Conservation (phyloP, 495 filamentous ascomycete genomes). For the Neurospora sp. region DNA sequence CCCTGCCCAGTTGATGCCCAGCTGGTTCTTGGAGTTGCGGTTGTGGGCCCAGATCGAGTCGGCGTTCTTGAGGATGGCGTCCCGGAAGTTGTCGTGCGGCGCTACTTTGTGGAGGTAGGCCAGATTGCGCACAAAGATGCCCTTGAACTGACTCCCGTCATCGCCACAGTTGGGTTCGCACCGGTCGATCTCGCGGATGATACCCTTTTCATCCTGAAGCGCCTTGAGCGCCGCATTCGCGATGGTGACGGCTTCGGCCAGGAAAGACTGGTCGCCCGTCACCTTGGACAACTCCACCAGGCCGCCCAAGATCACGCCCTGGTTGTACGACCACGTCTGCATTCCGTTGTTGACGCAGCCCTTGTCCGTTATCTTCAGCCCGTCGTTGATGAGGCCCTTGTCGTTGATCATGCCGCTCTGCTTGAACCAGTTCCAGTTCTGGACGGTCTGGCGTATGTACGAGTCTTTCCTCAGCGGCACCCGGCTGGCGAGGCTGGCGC, state of each 20-base stretch:
- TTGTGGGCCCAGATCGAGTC: slow-evolving; percentile 58
- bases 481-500: slow-evolving; percentile 64
- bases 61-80: slow-evolving; percentile 51
- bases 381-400: slow-evolving; percentile 62
- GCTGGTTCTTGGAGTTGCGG: slow-evolving; percentile 37
- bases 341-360: slow-evolving; percentile 56
- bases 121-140: slow-evolving; percentile 66
- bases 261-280: slow-evolving; percentile 39
- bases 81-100: slow-evolving; percentile 39
- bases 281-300: slow-evolving; percentile 56
- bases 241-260: slow-evolving; percentile 49
- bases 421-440: slow-evolving; percentile 61
- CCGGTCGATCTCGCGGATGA: slow-evolving; percentile 47
- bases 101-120: slow-evolving; percentile 43
- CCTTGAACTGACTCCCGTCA: slow-evolving; percentile 67
- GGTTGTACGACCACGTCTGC: slow-evolving; percentile 68
- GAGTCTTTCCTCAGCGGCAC: slow-evolving; percentile 33
- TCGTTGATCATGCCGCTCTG: slow-evolving; percentile 53
- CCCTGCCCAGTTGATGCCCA: slow-evolving; percentile 52
- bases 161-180: slow-evolving; percentile 55
- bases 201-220: slow-evolving; percentile 45
- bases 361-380: slow-evolving; percentile 34
- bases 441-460: slow-evolving; percentile 47
- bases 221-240: slow-evolving; percentile 51
- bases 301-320: slow-evolving; percentile 66